phyloP scores from a whole-genome alignment of 805 yeast species.

The Priceomyces melissophilus region DNA sequence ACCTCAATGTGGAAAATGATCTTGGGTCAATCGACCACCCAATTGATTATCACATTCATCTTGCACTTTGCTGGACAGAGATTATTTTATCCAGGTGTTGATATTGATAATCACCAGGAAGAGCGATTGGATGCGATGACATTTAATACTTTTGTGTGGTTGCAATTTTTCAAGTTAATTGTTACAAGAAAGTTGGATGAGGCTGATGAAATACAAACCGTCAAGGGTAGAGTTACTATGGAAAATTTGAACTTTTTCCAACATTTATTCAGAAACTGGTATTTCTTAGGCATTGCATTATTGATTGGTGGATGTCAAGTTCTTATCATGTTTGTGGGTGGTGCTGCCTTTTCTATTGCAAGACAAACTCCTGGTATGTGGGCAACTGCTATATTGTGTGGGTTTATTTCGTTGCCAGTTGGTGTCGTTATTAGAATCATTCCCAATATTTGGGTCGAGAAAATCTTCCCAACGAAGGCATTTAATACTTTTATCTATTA shows the following conservation, averaged over 20 bases:
- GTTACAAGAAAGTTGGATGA: slow-evolving; percentile 90
- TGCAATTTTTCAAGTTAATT: slow-evolving; percentile 90
- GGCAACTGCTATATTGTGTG: slow-evolving; percentile 84
- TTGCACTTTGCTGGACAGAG: slow-evolving; percentile 74
- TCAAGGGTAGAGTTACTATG: slow-evolving; percentile 56
- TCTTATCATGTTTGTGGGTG: slow-evolving; percentile 94
- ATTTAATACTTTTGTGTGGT: slow-evolving; percentile 95
- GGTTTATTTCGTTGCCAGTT: slow-evolving; percentile 74
- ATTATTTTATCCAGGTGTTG: slow-evolving; percentile 42
- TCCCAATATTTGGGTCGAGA: slow-evolving; percentile 75
- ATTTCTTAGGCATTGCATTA: slow-evolving; percentile 67
- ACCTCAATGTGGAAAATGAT: slow-evolving; percentile 99
- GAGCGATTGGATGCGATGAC: slow-evolving; percentile 77
- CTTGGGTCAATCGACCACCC: slow-evolving; percentile 77
- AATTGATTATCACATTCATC: slow-evolving; percentile 73
- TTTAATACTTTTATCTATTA: slow-evolving; percentile 38
- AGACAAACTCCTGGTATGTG: slow-evolving; percentile 83
- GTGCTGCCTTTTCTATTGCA: slow-evolving; percentile 84
- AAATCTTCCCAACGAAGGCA: slow-evolving; percentile 59
- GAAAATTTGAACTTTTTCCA: slow-evolving; percentile 78
- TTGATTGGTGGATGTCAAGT: slow-evolving; percentile 84
- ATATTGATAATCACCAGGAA: slow-evolving; percentile 41
- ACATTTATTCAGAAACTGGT: slow-evolving; percentile 78
- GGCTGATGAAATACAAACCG: slow-evolving; percentile 60
- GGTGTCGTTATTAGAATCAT: slow-evolving; percentile 73